Base-by-base conservation (phyloP, 139 green algal genomes). In the Tetradesmus lagerheimii region DNA sequence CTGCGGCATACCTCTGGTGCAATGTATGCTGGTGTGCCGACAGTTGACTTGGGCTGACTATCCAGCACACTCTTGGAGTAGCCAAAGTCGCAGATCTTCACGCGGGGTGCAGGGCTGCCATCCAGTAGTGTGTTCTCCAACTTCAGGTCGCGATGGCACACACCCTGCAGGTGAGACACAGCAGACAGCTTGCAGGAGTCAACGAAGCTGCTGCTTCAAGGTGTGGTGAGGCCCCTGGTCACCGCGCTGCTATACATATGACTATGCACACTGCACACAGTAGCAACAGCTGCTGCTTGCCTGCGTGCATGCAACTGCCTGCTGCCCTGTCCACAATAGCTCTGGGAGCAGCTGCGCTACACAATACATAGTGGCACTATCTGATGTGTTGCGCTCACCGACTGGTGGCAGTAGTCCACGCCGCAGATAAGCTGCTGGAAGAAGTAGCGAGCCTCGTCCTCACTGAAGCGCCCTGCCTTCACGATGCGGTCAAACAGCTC, bases 1-100 rank as follows among this genome's bases (percentile, higher is more conserved):
- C 8, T 62, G 12, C 57, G 31, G 23, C 57, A 29, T 20, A 90
- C 78, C 93, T 97, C 98, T 11, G 98, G 98, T 31, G 98, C 98
- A 88, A 99, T 99, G 94, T 99, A 99, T 16, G 98, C 98, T 4
- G 98, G 98, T n/a, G 98, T 99, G 89, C 98, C 98, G n/a, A 99
- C 98, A 34, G 98, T 99, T 18, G 96, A 98, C 91, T 99, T 99
- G 37, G 98, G 98, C 85, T 99, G 95, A 27, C 94, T 98, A 94
- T 99, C 96, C 38, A 98, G 95, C 15, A 98, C 92, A 20, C 83
- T 92, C 90, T 97, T 97, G 50, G 89, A 96, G 93, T 99, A 99
- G 29, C 98, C 98, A 96, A 99, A 99, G 90, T 99, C 98, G 90
- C 98, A 99, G 74, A 99, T 99, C 91, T 99, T 99, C 5, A 99